Evolutionary conservation across 1,284 basidiomycete genomes (phyloP), one percentile per base, ranked within the genome.

Genomic region (Leucocoprinus gongylophorus): DNA sequence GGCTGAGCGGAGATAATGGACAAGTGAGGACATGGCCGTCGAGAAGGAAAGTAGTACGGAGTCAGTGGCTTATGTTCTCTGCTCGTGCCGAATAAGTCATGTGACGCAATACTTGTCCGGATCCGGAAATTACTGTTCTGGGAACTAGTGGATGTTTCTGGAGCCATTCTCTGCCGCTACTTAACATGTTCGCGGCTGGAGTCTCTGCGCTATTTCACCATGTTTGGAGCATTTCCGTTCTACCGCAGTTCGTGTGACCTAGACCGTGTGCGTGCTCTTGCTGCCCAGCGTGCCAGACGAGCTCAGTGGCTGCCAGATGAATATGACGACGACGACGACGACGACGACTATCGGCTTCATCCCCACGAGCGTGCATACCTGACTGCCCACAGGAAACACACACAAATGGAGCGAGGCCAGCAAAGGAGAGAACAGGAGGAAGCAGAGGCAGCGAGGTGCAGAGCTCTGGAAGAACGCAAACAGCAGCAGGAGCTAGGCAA

Each of bases 271-370:
- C 61, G 61, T 8, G 61, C 61, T 15, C 54, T 65, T 23, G 64
- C 63, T 7, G 61, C 38, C 20, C 62, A 61, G 39, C 64, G 63
- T 26, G 60, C 64, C 2, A 64, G 65, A 9, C 61, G 67, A 28
- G 63, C 65, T 3, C 64, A 67, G 48, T 71, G 67, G 53, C 61
- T 70, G n/a, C 70, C 69, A 5, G 63, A 69, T 32, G 69, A 70
- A 51, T 45, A 54, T 23, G 63, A 59, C 20, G 58, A 62, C 21
- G 57, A 59, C 23, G 58, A 57, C 13, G 62, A 65, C 26, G 58
- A 62, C 10, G 58, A 54, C 47, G 55, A 55, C 10, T 62, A 57
- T 47, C 56, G 59, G 23, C 56, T 62, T 26, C 51, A 55, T 10
- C 61, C 60, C 4, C 59, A 58, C n/a, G 59, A 66, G 38, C 57